These are phyloP conservation scores for Inonotus obliquus DNA, from an alignment of 1,284 basidiomycete genomes.

Conservation along the genomic window DNA sequence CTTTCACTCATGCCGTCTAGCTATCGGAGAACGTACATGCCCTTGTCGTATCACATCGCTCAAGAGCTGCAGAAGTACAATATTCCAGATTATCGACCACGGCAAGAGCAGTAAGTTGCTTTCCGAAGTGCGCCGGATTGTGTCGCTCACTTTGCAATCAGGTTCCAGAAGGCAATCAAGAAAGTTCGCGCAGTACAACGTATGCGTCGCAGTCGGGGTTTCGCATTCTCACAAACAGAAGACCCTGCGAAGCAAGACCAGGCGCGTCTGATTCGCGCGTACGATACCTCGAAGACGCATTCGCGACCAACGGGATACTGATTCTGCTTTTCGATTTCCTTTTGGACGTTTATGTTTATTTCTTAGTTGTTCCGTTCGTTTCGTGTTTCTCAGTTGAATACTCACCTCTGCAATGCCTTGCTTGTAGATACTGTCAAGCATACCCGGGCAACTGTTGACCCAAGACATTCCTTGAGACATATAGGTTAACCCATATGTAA, in stretches of 20 bases:
- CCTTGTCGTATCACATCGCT: conserved; percentile 92
- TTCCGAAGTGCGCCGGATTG: conserved; percentile 8
- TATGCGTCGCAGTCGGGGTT: conserved; percentile 90
- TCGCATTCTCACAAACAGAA: conserved; percentile 96
- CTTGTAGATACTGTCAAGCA: not conserved
- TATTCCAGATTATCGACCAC: conserved; percentile 92
- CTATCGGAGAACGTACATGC: conserved; percentile 87
- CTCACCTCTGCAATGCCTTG: not conserved
- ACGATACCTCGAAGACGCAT: conserved; percentile 79
- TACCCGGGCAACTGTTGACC: not conserved
- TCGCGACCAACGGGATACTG: conserved; percentile 71
- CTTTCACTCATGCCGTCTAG: conserved; percentile 35
- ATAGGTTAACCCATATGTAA: not conserved
- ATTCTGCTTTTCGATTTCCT: conserved; percentile 8
- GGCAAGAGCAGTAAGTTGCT: conserved; percentile 86
- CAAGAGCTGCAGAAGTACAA: conserved; percentile 98
- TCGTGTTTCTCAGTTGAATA: not conserved
- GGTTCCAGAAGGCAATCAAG: conserved; percentile 97
- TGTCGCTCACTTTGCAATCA: conserved; percentile 27
- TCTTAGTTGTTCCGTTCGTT: not conserved
- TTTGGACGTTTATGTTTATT: not conserved
- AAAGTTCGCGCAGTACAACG: conserved; percentile 95
- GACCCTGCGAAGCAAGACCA: conserved; percentile 80
- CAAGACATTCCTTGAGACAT: not conserved
- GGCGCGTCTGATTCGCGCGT: conserved; percentile 80